A percentile compares a stretch with the other conserved stretches of the same genome.
Conservation (phyloP, 371 early-diverging fungal genomes). For the Mucor mucedo region DNA sequence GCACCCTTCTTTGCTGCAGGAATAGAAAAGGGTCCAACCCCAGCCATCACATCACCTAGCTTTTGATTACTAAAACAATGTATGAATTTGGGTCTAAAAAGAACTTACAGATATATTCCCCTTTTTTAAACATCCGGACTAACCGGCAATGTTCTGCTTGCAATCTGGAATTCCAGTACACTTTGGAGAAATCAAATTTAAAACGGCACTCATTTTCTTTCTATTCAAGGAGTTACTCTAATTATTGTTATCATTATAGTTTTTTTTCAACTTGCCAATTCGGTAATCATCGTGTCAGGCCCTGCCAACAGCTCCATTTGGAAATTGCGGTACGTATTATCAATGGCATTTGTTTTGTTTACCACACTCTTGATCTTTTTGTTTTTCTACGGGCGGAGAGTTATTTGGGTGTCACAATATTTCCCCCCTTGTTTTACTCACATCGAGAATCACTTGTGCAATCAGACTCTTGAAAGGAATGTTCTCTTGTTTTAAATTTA, state of each 20-base stretch:
- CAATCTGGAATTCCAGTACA: constrained; percentile 99
- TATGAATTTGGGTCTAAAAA: not conserved
- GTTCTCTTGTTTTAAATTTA: constrained; percentile 92
- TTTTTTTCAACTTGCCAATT: constrained; percentile 62
- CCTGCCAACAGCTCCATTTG: constrained; percentile 97
- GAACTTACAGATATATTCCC: constrained; percentile 72
- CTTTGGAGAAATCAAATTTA: constrained; percentile 94
- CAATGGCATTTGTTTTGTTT: constrained; percentile 94
- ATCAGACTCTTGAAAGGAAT: constrained; percentile 88
- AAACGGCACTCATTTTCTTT: constrained; percentile 92
- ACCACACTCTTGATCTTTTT: constrained; percentile 89
- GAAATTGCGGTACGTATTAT: constrained; percentile 94
- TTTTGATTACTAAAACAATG: not conserved
- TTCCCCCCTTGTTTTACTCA: constrained; percentile 33
- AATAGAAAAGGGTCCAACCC: constrained; percentile 98
- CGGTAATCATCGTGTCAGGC: constrained; percentile 79
- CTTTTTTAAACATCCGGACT: constrained; percentile 71
- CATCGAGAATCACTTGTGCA: constrained; percentile 94
- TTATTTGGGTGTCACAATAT: not conserved
- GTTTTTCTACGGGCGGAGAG: constrained; percentile 70
- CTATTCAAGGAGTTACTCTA: constrained; percentile 40
- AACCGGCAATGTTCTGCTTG: constrained; percentile 96
- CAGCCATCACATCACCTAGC: constrained; percentile 93
- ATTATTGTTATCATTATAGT: not conserved
- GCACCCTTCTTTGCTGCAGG: constrained; percentile 90